Evolutionary conservation across 805 yeast species (phyloP), one percentile per base, ranked within the genome.

Genomic region (Pichia exigua): DNA sequence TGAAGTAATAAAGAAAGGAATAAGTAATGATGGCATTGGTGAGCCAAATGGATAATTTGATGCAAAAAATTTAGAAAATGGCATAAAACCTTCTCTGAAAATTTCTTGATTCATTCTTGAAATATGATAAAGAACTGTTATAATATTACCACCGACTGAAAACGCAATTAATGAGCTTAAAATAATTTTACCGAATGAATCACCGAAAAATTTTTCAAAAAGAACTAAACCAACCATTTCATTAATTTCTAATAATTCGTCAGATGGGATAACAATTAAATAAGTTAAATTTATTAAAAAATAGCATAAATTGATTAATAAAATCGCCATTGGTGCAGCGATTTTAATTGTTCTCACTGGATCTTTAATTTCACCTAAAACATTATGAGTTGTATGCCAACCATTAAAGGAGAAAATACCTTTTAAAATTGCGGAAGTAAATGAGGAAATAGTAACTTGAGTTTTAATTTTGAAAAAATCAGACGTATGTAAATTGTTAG

Each of bases 31-130:
- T 13, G 76, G 71, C 42, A 77, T 55, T 2, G 83, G 83, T 1
- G 83, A 77, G 3, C 78, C 79, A 51, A 64, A 69, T 2, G 83
- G 82, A 71, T 74, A 70, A 54, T 78, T 79, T 5, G 82, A 75
- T 1, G 82, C 74, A 73, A 79, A 76, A 52, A 73, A 66, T 28
- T 57, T 59, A 11, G 82, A 76, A 46, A 65, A 72, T 4, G 84
- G 84, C 27, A 79, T 62, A 57, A 71, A 77, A 0, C 83, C 83
- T 55, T 77, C 82, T 24, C 82, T 61, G 59, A 79, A 79, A 1
- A 76, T 77, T 59, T 79, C 84, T 59, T 79, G 84, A 55, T 75
- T 75, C 61, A 76, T 73, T 54, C 83, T 66, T 1, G 81, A 76
- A 21, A 77, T 70, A 18, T 78, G 74, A 59, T 76, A 79, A 42